Percentiles rank a stretch among this genome's conserved stretches.
Conservation (phyloP, 176 grass and related monocot genomes). For the Metroxylon sagu region DNA sequence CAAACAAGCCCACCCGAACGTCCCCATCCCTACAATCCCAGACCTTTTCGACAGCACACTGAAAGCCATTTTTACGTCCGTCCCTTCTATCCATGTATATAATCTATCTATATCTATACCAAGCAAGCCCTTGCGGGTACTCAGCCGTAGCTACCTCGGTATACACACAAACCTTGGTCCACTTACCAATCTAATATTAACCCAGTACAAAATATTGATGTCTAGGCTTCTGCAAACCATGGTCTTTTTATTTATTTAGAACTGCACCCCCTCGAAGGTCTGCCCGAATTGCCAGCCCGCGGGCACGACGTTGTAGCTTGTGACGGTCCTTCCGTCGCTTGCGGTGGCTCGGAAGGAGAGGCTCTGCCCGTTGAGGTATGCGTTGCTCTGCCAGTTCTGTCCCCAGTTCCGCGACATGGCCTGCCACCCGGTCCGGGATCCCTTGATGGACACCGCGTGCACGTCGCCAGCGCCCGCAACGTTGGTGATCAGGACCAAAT, state of each 20-base stretch:
- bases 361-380: neutral
- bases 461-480: conserved; percentile 1
- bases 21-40: neutral
- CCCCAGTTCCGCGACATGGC: conserved; percentile 5
- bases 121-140: conserved; percentile 1
- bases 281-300: conserved; percentile 2
- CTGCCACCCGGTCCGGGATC: conserved; percentile 2
- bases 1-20: neutral
- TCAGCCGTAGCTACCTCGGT: neutral
- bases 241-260: neutral
- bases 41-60: neutral
- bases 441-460: neutral
- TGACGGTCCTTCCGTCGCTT: conserved; percentile 1
- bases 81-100: too few relatives aligned
- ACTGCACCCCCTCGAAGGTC: neutral
- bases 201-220: too few relatives aligned
- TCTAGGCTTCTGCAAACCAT: too few relatives aligned
- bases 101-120: neutral
- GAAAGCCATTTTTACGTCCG: neutral
- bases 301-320: neutral
- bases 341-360: conserved; percentile 2
- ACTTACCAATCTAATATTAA: too few relatives aligned
- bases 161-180: neutral
- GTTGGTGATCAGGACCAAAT: conserved; percentile 3
- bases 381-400: conserved; percentile 5